A percentile compares a stretch with the other conserved stretches of the same genome.
Conservation (phyloP, 371 early-diverging fungal species). For the Coemansia sp. region DNA sequence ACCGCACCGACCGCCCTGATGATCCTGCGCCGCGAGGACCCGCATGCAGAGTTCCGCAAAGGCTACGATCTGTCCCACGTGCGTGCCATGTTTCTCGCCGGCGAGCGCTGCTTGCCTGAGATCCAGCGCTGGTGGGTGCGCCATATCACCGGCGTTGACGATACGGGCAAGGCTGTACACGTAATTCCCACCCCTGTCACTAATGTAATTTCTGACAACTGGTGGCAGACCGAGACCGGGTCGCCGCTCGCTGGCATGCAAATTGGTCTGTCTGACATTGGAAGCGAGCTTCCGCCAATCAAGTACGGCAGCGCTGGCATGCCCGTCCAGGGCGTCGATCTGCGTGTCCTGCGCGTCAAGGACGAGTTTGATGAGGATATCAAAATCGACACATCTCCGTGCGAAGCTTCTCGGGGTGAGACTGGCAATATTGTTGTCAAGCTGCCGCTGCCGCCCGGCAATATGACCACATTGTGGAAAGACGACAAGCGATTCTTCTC, state of each 20-base stretch:
- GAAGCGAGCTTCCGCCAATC: slow-evolving; percentile 51
- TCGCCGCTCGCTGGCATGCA: slow-evolving; percentile 75
- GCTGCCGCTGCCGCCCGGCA: slow-evolving; percentile 79
- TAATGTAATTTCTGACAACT: slow-evolving; percentile 73
- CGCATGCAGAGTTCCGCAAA: slow-evolving; percentile 55
- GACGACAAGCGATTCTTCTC: slow-evolving; percentile 73
- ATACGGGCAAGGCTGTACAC: slow-evolving; percentile 23
- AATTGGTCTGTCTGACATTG: slow-evolving; percentile 56
- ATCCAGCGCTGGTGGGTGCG: slow-evolving; percentile 51
- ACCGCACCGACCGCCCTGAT: slow-evolving; percentile 94
- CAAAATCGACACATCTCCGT: slow-evolving; percentile 30
- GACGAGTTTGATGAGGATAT: slow-evolving; percentile 56
- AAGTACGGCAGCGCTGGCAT: slow-evolving; percentile 69
- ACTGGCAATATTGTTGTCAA: slow-evolving; percentile 79
- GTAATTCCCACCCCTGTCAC: slow-evolving; percentile 12
- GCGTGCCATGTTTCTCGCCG: slow-evolving; percentile 78
- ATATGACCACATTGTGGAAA: slow-evolving; percentile 72
- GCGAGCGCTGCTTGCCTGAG: slow-evolving; percentile 86
- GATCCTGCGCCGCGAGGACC: slow-evolving; percentile 81
- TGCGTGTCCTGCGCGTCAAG: slow-evolving; percentile 59
- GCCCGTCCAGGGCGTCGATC: slow-evolving; percentile 75
- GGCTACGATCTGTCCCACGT: slow-evolving; percentile 65
- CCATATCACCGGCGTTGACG: slow-evolving; percentile 33
- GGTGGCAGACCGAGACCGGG: slow-evolving; percentile 95
- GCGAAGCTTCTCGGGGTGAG: slow-evolving; percentile 55